These are phyloP conservation scores for Chalciporus sp. DNA, from an alignment of 1,284 basidiomycete species.

Conservation along the genomic window DNA sequence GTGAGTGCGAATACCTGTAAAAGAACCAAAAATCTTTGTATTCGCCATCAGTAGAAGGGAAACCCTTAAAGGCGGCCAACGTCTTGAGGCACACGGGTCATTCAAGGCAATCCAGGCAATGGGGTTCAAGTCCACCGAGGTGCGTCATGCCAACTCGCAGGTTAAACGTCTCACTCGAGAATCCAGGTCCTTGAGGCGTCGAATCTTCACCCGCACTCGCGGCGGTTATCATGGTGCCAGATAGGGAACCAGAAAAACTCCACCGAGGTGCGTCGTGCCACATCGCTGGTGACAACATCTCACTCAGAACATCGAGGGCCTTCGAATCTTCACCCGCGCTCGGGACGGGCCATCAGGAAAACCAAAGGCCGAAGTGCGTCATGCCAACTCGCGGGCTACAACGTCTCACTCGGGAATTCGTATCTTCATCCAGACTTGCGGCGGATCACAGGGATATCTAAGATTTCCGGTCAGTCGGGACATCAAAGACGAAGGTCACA, in stretches of 20 bases:
- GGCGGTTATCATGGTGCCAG: no score
- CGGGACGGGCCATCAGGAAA: not conserved
- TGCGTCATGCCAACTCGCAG: not conserved
- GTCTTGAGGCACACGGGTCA: not conserved
- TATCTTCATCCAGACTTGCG: not conserved
- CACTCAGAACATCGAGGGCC: not conserved
- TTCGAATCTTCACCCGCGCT: not conserved
- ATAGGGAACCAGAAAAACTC: not conserved
- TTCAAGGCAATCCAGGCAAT: not conserved
- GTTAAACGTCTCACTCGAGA: no score
- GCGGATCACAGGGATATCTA: no score
- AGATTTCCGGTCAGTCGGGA: no score
- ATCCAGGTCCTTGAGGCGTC: no score
- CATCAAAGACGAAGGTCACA: no score
- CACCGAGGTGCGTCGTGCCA: not conserved
- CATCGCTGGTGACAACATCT: not conserved
- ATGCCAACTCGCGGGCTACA: not conserved
- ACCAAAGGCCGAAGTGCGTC: not conserved
- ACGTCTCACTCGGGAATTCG: not conserved
- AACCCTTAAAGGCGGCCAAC: not conserved
- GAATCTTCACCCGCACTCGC: no score
- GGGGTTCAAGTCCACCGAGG: no score
- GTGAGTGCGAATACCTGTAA: constrained; percentile 1
- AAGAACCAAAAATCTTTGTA: not conserved
- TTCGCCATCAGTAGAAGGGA: not conserved